A percentile compares a stretch with the other conserved stretches of the same genome.
These are phyloP conservation scores for Tetrahymena borealis DNA, from an alignment of 73 alveolate species.

Conservation along the genomic window DNA sequence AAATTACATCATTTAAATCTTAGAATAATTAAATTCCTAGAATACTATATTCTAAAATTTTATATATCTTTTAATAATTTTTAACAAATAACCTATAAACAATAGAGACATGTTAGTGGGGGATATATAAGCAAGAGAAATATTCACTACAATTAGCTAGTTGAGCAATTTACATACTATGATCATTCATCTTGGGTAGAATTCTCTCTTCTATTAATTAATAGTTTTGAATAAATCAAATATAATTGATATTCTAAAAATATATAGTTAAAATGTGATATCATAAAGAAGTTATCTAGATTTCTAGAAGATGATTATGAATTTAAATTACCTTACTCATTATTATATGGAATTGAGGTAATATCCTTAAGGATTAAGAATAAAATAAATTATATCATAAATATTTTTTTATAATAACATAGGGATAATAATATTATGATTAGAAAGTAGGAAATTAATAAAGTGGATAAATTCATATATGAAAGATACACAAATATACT, in stretches of 20 bases:
- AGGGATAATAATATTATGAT: neutral
- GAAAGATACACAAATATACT: neutral
- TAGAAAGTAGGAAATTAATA: neutral
- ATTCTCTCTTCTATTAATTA: neutral
- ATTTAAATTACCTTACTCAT: neutral
- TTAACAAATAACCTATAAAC: no score
- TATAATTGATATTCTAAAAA: no score
- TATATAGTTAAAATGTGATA: neutral
- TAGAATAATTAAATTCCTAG: neutral
- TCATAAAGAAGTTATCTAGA: neutral
- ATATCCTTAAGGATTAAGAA: neutral
- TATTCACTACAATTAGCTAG: neutral
- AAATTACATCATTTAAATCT: neutral
- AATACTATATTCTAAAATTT: no score
- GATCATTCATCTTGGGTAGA: neutral
- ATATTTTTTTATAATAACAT: neutral
- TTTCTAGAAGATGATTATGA: neutral
- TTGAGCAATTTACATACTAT: neutral
- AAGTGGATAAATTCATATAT: neutral
- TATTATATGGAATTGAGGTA: neutral
- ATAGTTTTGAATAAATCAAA: neutral
- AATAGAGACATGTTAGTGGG: neutral
- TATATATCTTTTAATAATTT: no score
- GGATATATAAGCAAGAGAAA: neutral
- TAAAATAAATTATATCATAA: neutral